Evolutionary conservation across 2,329 filamentous ascomycete genomes (phyloP).

Genomic region (Aspergillus texensis): DNA sequence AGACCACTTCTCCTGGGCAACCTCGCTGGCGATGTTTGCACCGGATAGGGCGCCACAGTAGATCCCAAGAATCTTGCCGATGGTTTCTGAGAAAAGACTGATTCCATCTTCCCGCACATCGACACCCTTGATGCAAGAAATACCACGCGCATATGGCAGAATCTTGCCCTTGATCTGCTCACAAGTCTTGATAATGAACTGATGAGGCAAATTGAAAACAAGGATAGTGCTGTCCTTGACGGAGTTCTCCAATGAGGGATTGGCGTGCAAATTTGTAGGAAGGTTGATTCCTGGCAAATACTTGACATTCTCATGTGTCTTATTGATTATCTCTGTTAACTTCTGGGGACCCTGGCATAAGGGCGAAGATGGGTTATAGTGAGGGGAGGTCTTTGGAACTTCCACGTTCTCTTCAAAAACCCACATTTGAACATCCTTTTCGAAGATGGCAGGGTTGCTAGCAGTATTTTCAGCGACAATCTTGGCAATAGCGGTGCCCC

Average conservation of each 20-base stretch:
- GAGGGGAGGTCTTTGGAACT: slow-evolving; percentile 69
- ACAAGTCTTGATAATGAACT: slow-evolving; percentile 85
- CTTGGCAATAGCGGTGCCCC: slow-evolving; percentile 97
- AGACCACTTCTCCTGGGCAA: slow-evolving; percentile 93
- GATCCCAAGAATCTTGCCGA: slow-evolving; percentile 86
- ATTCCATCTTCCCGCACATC: slow-evolving; percentile 86
- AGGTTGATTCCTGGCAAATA: slow-evolving; percentile 89
- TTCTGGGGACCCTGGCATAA: slow-evolving; percentile 72
- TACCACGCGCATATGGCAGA: slow-evolving; percentile 85
- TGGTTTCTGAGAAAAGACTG: slow-evolving; percentile 90
- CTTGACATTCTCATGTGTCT: slow-evolving; percentile 92
- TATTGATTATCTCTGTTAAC: slow-evolving; percentile 89
- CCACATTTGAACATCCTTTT: slow-evolving; percentile 96
- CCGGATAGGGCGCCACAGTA: slow-evolving; percentile 96
- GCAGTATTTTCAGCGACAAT: slow-evolving; percentile 92
- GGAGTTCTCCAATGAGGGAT: slow-evolving; percentile 61
- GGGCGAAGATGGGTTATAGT: slow-evolving; percentile 81
- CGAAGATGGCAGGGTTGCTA: slow-evolving; percentile 77
- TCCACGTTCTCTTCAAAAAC: slow-evolving; percentile 91
- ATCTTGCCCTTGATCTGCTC: slow-evolving; percentile 84
- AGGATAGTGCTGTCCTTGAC: slow-evolving; percentile 85
- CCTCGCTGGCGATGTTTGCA: slow-evolving; percentile 94
- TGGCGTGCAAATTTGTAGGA: slow-evolving; percentile 66
- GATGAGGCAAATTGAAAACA: slow-evolving; percentile 93
- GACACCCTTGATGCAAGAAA: slow-evolving; percentile 98